phyloP scores from a whole-genome alignment of 179 eudicot genomes.

The Patellifolia procumbens region DNA sequence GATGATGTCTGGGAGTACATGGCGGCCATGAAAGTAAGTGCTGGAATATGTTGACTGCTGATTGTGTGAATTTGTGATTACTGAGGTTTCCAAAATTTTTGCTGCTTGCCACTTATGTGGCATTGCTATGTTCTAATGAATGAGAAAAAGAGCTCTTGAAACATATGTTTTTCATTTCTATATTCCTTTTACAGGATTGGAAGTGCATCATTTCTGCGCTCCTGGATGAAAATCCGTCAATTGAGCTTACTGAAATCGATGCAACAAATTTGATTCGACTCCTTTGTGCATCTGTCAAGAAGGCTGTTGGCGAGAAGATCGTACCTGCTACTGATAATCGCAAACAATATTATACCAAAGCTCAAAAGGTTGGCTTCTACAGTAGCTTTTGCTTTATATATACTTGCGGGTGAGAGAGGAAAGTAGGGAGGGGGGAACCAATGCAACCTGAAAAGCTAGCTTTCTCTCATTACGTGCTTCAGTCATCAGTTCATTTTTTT shows the following conservation, averaged over 20 bases:
- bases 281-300: constrained; percentile 75
- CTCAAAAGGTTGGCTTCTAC: constrained; percentile 68
- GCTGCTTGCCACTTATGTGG: constrained; percentile 5
- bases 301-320: constrained; percentile 92
- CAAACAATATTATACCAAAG: constrained; percentile 72
- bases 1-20: constrained; percentile 99
- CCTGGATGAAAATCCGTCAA: constrained; percentile 69
- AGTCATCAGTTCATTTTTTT: neutral
- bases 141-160: neutral
- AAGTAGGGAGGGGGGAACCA: neutral
- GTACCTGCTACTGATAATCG: constrained; percentile 88
- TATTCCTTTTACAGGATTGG: constrained; percentile 70
- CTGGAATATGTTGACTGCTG: constrained; percentile 7
- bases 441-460: neutral
- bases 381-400: neutral
- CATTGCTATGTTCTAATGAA: constrained; percentile 10
- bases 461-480: neutral
- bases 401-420: neutral
- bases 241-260: constrained; percentile 86
- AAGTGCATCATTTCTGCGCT: constrained; percentile 80
- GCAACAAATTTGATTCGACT: constrained; percentile 90
- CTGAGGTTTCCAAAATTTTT: neutral
- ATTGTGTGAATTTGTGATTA: neutral
- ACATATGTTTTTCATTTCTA: neutral
- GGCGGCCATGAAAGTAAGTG: constrained; percentile 92